These are phyloP conservation scores for Caryopteris hybrid DNA, from an alignment of 305 asterid genomes.

Conservation along the genomic window DNA sequence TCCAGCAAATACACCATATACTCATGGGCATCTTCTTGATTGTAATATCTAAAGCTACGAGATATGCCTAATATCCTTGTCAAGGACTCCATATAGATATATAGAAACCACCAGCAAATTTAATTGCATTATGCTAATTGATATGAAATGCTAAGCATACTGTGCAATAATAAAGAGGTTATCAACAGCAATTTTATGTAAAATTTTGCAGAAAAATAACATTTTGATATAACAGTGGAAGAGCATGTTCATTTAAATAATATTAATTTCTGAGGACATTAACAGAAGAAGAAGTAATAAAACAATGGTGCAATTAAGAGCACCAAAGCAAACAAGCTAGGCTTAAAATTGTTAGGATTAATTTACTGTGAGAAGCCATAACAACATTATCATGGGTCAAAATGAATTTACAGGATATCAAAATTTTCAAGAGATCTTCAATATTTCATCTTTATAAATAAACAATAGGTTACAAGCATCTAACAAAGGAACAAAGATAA, in stretches of 20 bases:
- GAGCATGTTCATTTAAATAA: neutral
- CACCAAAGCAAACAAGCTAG: too few species aligned
- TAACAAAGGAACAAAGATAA: neutral
- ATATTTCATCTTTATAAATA: neutral
- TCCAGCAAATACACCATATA: slow-evolving; percentile 96
- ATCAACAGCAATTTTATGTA: neutral
- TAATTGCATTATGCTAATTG: neutral
- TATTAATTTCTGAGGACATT: neutral
- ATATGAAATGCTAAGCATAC: neutral
- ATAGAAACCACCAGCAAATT: neutral
- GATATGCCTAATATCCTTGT: slow-evolving; percentile 66
- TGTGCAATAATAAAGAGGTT: neutral
- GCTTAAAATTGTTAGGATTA: too few species aligned
- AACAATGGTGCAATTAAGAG: too few species aligned
- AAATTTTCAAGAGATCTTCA: neutral
- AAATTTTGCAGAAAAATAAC: neutral
- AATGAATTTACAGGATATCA: neutral
- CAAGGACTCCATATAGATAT: too few species aligned
- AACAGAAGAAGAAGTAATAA: neutral
- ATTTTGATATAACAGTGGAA: neutral
- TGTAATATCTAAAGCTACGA: slow-evolving; percentile 75
- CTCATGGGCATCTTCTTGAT: slow-evolving; percentile 99
- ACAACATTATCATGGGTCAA: neutral
- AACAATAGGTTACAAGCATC: neutral
- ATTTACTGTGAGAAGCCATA: too few species aligned